These are phyloP conservation scores for Ganoderma lingzhi DNA, from an alignment of 1,284 basidiomycete species.

Conservation along the genomic window DNA sequence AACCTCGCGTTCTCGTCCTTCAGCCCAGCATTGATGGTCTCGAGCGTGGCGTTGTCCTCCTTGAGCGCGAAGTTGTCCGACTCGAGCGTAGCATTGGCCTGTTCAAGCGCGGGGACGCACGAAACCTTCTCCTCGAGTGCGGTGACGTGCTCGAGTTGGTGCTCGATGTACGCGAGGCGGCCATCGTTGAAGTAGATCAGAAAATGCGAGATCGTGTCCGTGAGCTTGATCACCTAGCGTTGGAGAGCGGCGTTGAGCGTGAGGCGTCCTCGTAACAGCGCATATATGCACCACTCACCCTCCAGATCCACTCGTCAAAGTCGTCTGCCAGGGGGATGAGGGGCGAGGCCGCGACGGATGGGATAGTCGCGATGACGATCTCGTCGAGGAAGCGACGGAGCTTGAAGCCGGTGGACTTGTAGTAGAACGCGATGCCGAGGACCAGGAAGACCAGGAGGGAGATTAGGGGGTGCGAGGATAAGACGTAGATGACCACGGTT, in stretches of 20 bases:
- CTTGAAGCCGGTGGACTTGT: constrained; percentile 5
- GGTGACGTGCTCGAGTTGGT: neutral
- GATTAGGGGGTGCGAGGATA: neutral
- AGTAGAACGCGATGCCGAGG: neutral
- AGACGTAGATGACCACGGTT: neutral
- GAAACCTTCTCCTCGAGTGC: neutral
- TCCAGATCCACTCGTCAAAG: constrained; percentile 1
- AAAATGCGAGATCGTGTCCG: neutral
- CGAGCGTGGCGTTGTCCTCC: neutral
- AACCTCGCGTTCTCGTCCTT: neutral
- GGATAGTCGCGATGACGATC: neutral
- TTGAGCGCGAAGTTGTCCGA: neutral
- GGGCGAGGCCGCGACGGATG: neutral
- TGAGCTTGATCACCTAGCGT: neutral
- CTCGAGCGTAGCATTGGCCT: neutral
- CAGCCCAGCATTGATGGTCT: too few species aligned
- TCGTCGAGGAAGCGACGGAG: neutral
- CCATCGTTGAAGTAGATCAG: neutral
- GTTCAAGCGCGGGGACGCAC: neutral
- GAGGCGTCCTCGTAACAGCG: neutral
- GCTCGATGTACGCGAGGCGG: neutral
- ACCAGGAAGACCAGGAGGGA: neutral
- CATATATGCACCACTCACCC: neutral
- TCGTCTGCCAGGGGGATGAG: constrained; percentile 1
- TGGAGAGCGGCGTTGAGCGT: too few species aligned